phyloP scores from a whole-genome alignment of 495 filamentous ascomycete species.

The Penicillium arizonense region DNA sequence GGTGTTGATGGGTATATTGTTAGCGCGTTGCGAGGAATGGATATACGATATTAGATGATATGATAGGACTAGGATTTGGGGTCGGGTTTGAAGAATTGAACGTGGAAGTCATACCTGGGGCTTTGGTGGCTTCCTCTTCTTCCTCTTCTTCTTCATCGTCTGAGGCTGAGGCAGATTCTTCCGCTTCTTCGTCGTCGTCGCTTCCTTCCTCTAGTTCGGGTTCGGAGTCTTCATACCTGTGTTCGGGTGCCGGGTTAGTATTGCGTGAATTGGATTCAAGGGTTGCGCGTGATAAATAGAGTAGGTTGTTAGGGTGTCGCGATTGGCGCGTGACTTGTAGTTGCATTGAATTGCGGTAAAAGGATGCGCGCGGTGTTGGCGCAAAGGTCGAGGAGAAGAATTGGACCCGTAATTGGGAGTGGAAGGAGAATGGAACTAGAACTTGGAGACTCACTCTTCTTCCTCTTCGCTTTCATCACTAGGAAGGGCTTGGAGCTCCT shows the following conservation, averaged over 20 bases:
- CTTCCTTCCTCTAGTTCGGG: slow-evolving; percentile 37
- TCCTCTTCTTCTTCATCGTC: slow-evolving; percentile 19
- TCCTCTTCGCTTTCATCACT: slow-evolving; percentile 62
- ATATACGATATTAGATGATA: not conserved
- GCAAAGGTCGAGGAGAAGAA: not conserved
- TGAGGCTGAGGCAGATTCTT: slow-evolving; percentile 30
- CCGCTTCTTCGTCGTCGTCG: slow-evolving; percentile 35
- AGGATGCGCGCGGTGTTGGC: not conserved
- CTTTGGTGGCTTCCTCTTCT: slow-evolving; percentile 21
- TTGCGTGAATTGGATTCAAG: not conserved
- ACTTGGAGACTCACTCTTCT: slow-evolving; percentile 54
- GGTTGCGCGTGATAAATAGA: not conserved
- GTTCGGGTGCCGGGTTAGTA: slow-evolving; percentile 14
- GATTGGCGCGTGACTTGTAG: slow-evolving; percentile 2
- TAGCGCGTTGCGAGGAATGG: slow-evolving; percentile 1
- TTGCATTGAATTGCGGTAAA: not conserved
- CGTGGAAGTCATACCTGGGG: slow-evolving; percentile 23
- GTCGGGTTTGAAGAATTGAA: too few species aligned
- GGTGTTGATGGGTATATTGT: not conserved
- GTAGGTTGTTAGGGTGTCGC: not conserved
- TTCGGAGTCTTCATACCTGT: slow-evolving; percentile 51
- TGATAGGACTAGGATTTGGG: not conserved
- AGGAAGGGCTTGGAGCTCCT: slow-evolving; percentile 60
- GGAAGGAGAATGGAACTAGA: not conserved
- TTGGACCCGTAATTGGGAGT: slow-evolving; percentile 7